phyloP scores from a whole-genome alignment of 2,329 filamentous ascomycete genomes.

The Bipolaris cookei region DNA sequence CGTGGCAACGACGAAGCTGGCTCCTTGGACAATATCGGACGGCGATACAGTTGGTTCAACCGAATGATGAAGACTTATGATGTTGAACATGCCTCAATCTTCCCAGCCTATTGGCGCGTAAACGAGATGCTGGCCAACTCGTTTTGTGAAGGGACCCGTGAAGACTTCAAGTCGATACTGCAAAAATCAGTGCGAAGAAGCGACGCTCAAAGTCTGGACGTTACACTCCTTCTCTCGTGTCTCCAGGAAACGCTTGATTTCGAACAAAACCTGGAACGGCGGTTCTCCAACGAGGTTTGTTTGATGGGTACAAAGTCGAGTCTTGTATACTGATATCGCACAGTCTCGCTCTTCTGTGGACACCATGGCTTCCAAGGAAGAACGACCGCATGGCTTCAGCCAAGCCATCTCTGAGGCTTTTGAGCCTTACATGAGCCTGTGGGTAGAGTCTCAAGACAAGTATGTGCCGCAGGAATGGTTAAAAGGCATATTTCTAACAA shows the following conservation, averaged over 20 bases:
- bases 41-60: constrained; percentile 95
- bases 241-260: constrained; percentile 97
- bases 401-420: constrained; percentile 96
- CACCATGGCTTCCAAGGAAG: constrained; percentile 80
- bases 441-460: constrained; percentile 96
- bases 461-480: constrained; percentile 27
- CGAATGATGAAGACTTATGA: constrained; percentile 95
- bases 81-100: constrained; percentile 86
- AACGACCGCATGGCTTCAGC: constrained; percentile 77
- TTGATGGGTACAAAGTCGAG: not conserved
- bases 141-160: constrained; percentile 93
- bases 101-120: constrained; percentile 86
- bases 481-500: constrained; percentile 15
- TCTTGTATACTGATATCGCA: constrained; percentile 23
- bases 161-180: constrained; percentile 93
- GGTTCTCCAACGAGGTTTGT: constrained; percentile 69
- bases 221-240: constrained; percentile 85
- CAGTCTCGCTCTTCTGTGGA: constrained; percentile 82
- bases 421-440: constrained; percentile 93
- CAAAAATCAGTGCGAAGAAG: constrained; percentile 82
- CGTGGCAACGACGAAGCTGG: constrained; percentile 92
- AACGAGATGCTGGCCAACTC: constrained; percentile 87
- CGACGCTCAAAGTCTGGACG: constrained; percentile 82
- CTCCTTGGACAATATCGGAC: constrained; percentile 92
- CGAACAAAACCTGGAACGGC: constrained; percentile 85